These are phyloP conservation scores for Chytriomyces confervae DNA, from an alignment of 192 early-diverging fungal species.

Conservation along the genomic window DNA sequence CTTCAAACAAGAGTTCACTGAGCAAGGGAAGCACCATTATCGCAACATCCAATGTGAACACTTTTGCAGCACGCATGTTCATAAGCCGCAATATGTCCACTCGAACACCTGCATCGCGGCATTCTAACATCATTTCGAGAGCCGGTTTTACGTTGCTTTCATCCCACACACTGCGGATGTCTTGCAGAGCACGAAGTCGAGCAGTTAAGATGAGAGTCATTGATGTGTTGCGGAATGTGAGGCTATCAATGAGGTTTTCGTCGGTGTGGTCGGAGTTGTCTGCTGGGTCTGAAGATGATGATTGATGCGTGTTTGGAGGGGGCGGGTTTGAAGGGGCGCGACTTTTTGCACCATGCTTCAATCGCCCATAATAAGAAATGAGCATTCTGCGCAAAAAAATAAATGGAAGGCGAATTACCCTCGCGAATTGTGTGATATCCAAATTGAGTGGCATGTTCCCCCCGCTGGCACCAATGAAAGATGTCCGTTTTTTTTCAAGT, in stretches of 20 bases:
- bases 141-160: constrained; percentile 49
- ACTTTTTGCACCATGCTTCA: no score
- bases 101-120: constrained; percentile 46
- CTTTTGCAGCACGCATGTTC: constrained; percentile 47
- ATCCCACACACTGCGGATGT: constrained; percentile 51
- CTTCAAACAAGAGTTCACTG: constrained; percentile 58
- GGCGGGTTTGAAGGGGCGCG: no score
- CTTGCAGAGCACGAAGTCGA: constrained; percentile 42
- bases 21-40: constrained; percentile 48
- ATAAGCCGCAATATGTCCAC: constrained; percentile 54
- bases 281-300: no score
- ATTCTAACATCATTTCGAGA: constrained; percentile 39
- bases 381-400: no score
- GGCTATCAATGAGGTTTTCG: constrained; percentile 44
- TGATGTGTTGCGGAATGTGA: constrained; percentile 53
- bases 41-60: constrained; percentile 55
- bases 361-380: no score
- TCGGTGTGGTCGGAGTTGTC: constrained; percentile 20
- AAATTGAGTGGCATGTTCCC: constrained; percentile 48
- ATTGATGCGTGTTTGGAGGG: no score
- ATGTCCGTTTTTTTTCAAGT: constrained; percentile 2
- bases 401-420: constrained; percentile 15
- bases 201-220: constrained; percentile 47
- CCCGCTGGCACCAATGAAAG: constrained; percentile 43
- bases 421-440: constrained; percentile 49